A percentile compares a stretch with the other conserved stretches of the same genome.
Conservation (phyloP, 345 rosid genomes). For the Toxicodendron radicans region DNA sequence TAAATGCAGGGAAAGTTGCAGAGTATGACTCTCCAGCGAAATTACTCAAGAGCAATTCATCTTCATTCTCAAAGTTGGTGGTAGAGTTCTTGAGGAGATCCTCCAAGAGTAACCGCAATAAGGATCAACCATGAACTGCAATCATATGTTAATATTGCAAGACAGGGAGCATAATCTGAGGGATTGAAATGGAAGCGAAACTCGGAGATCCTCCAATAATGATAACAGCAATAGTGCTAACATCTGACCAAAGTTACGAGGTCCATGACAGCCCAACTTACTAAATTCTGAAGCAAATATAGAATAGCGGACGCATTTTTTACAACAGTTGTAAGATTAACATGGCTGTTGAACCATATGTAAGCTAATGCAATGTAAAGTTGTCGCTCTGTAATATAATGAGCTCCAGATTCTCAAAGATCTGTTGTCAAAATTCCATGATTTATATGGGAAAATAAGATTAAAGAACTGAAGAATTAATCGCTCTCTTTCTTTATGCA, state of each 20-base stretch:
- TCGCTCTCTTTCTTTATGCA: too few relatives aligned
- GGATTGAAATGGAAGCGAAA: background rate
- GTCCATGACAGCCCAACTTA: background rate
- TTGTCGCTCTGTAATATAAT: background rate
- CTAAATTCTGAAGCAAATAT: background rate
- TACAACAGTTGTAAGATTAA: background rate
- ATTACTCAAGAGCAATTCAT: constrained; percentile 57
- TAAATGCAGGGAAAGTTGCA: constrained; percentile 45
- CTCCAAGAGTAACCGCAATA: constrained; percentile 28
- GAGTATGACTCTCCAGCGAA: constrained; percentile 45
- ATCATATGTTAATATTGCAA: too few relatives aligned
- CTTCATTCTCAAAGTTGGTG: constrained; percentile 68
- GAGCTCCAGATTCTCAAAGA: background rate
- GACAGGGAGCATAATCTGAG: background rate
- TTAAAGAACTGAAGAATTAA: too few relatives aligned
- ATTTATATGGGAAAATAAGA: too few relatives aligned
- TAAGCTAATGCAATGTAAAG: background rate
- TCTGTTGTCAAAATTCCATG: too few relatives aligned
- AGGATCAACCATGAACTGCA: constrained; percentile 10
- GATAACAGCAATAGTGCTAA: background rate
- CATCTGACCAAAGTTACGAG: background rate
- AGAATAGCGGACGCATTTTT: background rate
- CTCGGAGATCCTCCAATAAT: background rate
- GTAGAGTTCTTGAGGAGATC: constrained; percentile 60
- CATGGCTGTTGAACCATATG: background rate